Conservation (phyloP, 495 filamentous ascomycete genomes). For the Elaphomyces granulatus region DNA sequence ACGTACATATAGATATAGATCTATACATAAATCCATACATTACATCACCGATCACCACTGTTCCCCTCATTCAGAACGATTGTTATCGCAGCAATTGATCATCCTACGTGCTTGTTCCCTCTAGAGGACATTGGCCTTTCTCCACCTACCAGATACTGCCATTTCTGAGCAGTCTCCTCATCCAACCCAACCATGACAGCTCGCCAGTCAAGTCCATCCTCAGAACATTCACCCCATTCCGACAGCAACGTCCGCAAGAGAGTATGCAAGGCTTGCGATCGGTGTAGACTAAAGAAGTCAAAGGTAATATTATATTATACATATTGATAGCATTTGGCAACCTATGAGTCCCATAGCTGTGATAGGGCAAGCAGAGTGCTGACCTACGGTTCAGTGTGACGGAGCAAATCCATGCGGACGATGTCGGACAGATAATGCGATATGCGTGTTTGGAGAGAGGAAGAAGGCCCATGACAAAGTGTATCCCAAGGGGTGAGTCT, state of each 20-base stretch:
- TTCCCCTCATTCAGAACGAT: too few relatives aligned
- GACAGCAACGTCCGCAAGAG: slow-evolving; percentile 38
- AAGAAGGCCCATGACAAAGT: slow-evolving; percentile 50
- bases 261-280: slow-evolving; percentile 50
- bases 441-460: slow-evolving; percentile 48
- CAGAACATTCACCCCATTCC: slow-evolving; percentile 30
- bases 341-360: slow-evolving; percentile 9
- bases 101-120: too few relatives aligned
- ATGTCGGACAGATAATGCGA: slow-evolving; percentile 43
- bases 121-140: too few relatives aligned
- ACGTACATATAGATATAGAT: neutral
- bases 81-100: too few relatives aligned
- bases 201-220: slow-evolving; percentile 32
- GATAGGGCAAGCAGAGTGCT: neutral
- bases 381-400: slow-evolving; percentile 34
- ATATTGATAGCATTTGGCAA: too few relatives aligned
- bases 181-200: slow-evolving; percentile 28
- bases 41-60: neutral
- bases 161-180: too few relatives aligned
- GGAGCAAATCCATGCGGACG: slow-evolving; percentile 44
- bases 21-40: neutral
- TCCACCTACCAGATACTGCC: too few relatives aligned
- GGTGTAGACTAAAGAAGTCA: slow-evolving; percentile 49
- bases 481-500: slow-evolving; percentile 46
- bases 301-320: too few relatives aligned